Conservation (phyloP, 805 yeast genomes). For the Candida incommunis region DNA sequence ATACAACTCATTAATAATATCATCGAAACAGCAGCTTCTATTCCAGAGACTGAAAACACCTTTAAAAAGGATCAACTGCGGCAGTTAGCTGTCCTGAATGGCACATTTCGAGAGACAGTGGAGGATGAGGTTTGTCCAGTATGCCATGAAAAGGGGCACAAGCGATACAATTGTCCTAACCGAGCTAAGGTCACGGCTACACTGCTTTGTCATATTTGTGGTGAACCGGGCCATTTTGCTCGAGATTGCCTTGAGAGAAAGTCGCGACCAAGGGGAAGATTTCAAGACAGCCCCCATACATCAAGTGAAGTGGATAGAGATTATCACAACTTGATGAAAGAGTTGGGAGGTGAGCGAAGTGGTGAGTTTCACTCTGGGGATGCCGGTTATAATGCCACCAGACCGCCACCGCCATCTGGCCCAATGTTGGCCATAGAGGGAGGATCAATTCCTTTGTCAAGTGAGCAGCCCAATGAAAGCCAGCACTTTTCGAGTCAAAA, state of each 20-base stretch:
- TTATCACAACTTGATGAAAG: constrained; percentile 37
- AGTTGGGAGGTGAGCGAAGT: constrained; percentile 24
- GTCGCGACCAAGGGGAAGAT: no score
- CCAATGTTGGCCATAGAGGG: no score
- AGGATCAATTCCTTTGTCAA: no score
- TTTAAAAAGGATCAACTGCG: constrained; percentile 80
- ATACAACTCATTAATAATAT: constrained; percentile 58
- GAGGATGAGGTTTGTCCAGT: constrained; percentile 42
- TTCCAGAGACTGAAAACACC: constrained; percentile 91
- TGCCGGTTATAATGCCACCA: no score
- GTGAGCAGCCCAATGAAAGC: neutral
- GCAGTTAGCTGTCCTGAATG: constrained; percentile 86
- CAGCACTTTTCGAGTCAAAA: neutral
- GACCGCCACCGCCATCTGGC: no score
- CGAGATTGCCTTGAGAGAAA: constrained; percentile 55
- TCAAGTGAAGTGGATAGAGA: constrained; percentile 27
- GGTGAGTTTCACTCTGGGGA: no score
- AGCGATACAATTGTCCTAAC: constrained; percentile 48
- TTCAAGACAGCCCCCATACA: no score
- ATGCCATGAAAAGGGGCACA: constrained; percentile 58
- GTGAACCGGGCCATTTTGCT: constrained; percentile 73
- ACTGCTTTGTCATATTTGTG: constrained; percentile 66
- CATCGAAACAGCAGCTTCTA: constrained; percentile 66
- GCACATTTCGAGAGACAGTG: constrained; percentile 78
- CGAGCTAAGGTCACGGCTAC: constrained; percentile 34